A percentile compares a stretch with the other conserved stretches of the same genome.
Evolutionary conservation across 1,284 basidiomycete genomes (phyloP).

Genomic region (Mixia osmundae): DNA sequence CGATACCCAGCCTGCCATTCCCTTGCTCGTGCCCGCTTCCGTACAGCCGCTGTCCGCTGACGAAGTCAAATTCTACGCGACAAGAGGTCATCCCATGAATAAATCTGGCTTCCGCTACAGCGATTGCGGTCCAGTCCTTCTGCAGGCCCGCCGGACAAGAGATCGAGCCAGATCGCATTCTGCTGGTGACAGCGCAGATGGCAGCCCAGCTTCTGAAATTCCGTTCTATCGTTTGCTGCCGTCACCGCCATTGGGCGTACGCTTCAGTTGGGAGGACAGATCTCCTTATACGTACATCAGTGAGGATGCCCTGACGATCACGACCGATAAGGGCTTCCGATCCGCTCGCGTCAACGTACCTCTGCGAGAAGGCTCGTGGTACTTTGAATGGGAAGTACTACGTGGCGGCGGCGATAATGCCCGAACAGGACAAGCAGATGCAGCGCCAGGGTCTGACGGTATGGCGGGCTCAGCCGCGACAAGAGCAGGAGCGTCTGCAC

Average conservation of each 20-base stretch:
- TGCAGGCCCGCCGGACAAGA: too few relatives aligned
- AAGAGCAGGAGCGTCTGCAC: conserved; percentile 31
- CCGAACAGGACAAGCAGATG: conserved; percentile 28
- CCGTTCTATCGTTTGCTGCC: conserved; percentile 19
- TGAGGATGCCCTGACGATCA: conserved; percentile 48
- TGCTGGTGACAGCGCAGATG: conserved; percentile 18
- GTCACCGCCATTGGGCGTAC: conserved; percentile 34
- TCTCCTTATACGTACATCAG: conserved; percentile 43
- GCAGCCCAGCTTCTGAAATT: too few relatives aligned
- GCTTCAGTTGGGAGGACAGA: conserved; percentile 70
- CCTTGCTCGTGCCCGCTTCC: conserved; percentile 1
- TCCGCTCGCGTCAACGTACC: conserved; percentile 74
- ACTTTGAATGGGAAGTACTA: conserved; percentile 66
- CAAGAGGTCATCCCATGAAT: conserved; percentile 32
- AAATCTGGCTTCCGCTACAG: conserved; percentile 43
- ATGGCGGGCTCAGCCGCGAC: conserved; percentile 15
- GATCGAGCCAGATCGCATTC: conserved; percentile 19
- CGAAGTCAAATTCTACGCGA: conserved; percentile 15
- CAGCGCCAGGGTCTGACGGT: conserved; percentile 17
- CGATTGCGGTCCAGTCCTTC: conserved; percentile 47
- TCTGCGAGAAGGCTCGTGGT: conserved; percentile 76
- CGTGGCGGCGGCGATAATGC: conserved; percentile 43
- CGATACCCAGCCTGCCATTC: too few relatives aligned
- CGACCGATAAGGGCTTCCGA: conserved; percentile 71
- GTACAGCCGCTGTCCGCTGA: neutral